Conservation (phyloP, 257 asterid genomes). For the Agastache rugosa region DNA sequence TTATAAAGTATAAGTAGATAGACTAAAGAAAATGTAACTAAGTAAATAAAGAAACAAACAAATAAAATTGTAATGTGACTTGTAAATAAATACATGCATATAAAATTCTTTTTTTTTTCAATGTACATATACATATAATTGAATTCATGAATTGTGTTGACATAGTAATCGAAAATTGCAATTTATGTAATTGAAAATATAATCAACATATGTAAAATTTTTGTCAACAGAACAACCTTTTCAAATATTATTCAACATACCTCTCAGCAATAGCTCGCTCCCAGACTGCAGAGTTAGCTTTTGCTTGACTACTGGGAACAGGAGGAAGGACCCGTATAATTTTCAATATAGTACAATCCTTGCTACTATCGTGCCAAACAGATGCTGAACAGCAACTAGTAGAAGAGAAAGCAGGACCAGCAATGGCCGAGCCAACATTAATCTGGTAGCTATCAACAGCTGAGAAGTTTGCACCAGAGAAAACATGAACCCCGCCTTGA, state of each 20-base stretch:
- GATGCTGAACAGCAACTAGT: constrained; percentile 99
- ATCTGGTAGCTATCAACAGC: constrained; percentile 83
- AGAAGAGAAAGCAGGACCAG: constrained; percentile 97
- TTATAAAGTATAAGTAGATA: too few species aligned
- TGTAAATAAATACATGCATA: too few species aligned
- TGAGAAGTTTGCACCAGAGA: constrained; percentile 80
- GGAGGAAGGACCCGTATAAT: constrained; percentile 96
- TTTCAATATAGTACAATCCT: constrained; percentile 81
- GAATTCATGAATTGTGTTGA: too few species aligned
- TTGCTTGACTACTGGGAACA: constrained; percentile 71
- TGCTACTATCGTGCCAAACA: constrained; percentile 92
- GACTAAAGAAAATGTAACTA: too few species aligned
- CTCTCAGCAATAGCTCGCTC: constrained; percentile 99
- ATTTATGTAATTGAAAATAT: neutral
- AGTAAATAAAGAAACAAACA: too few species aligned
- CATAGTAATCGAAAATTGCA: too few species aligned
- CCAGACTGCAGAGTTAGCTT: constrained; percentile 85
- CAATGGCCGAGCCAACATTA: constrained; percentile 89
- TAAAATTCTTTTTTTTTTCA: too few species aligned
- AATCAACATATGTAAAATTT: constrained; percentile 11
- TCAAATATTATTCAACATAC: constrained; percentile 46
- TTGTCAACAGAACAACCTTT: constrained; percentile 29
- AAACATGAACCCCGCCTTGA: constrained; percentile 85
- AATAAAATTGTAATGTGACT: too few species aligned
- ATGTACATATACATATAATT: too few species aligned